These are phyloP conservation scores for Puccinia horiana DNA, from an alignment of 1,284 basidiomycete genomes.

Conservation along the genomic window DNA sequence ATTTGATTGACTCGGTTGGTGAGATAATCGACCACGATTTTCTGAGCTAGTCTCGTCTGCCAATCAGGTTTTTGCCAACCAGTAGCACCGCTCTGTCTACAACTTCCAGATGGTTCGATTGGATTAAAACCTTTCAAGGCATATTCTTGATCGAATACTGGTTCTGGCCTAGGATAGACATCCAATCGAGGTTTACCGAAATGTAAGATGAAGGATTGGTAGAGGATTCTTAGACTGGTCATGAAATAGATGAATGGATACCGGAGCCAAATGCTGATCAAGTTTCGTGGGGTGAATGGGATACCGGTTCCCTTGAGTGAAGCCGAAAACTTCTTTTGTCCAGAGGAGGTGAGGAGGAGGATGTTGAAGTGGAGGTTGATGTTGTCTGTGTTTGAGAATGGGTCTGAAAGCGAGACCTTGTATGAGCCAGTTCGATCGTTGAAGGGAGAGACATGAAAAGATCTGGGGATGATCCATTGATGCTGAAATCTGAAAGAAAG, in stretches of 20 bases:
- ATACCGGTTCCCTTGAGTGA: constrained; percentile 58
- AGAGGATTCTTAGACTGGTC: constrained; percentile 68
- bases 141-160: constrained; percentile 55
- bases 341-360: constrained; percentile 55
- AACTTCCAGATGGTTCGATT: not conserved
- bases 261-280: constrained; percentile 62
- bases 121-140: constrained; percentile 44
- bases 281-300: constrained; percentile 62
- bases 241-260: constrained; percentile 67
- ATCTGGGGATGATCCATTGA: constrained; percentile 71
- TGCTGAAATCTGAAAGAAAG: constrained; percentile 64
- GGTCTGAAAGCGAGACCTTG: constrained; percentile 62
- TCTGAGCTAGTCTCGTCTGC: not conserved
- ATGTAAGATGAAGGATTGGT: constrained; percentile 70
- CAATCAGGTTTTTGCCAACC: constrained; percentile 25
- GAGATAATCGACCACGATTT: constrained; percentile 22
- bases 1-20: constrained; percentile 3
- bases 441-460: constrained; percentile 79
- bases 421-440: constrained; percentile 74
- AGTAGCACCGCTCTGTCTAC: not conserved
- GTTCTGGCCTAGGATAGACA: constrained; percentile 70
- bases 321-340: constrained; percentile 63
- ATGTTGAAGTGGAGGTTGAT: constrained; percentile 52
- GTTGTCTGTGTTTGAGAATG: constrained; percentile 57
- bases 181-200: constrained; percentile 66